Conservation (phyloP, 139 green algal species). For the Yamagishiella unicocca region DNA sequence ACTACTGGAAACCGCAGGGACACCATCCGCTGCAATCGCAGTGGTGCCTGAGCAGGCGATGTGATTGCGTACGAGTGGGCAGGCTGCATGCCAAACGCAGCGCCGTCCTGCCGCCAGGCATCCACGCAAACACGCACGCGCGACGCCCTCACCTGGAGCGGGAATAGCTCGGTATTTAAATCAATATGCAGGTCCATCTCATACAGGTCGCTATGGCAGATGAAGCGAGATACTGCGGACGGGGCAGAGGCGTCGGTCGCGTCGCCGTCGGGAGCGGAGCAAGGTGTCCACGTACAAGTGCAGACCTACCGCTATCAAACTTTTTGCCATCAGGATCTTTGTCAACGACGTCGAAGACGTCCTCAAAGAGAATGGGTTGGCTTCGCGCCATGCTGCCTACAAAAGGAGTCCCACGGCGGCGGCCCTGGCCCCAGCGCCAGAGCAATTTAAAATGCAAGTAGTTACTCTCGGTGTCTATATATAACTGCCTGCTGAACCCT, state of each 20-base stretch:
- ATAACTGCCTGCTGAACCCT: no score
- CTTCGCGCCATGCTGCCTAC: conserved; percentile 21
- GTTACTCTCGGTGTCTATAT: no score
- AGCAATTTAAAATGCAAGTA: background rate
- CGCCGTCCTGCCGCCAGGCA: no score
- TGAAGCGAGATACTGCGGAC: conserved; percentile 87
- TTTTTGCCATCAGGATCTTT: conserved; percentile 96
- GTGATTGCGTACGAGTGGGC: no score
- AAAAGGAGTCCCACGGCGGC: background rate
- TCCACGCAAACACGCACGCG: background rate
- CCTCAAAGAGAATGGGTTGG: conserved; percentile 82
- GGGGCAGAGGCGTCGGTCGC: no score
- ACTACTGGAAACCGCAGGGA: no score
- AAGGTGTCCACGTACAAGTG: no score
- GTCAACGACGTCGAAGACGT: conserved; percentile 93
- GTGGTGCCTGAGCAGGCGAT: no score
- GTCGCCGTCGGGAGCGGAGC: no score
- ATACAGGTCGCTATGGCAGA: conserved; percentile 87
- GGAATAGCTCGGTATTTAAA: conserved; percentile 96
- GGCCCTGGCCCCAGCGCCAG: conserved; percentile 1
- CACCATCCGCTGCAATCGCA: no score
- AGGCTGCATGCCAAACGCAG: no score
- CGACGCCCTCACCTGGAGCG: conserved; percentile 71
- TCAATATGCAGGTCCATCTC: conserved; percentile 95
- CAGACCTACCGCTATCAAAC: conserved; percentile 96